These are phyloP conservation scores for Acanthamoeba lenticulata DNA, from an alignment of 208 protist species.

Conservation along the genomic window DNA sequence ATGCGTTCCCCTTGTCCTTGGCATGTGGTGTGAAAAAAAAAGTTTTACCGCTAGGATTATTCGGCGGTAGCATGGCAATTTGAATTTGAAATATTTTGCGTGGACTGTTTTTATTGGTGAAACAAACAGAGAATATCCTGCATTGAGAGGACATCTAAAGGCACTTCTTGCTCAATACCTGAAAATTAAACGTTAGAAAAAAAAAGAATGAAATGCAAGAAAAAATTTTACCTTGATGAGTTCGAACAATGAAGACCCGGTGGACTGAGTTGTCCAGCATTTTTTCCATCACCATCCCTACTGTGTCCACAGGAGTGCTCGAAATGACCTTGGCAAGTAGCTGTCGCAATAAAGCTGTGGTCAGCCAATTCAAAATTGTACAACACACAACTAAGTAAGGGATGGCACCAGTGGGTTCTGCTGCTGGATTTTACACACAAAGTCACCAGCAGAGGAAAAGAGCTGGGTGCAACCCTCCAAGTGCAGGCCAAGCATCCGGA, in stretches of 20 bases:
- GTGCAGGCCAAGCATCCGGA: background rate
- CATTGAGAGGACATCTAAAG: background rate
- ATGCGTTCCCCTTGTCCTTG: too few species aligned
- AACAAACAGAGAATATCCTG: background rate
- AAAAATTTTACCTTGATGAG: constrained; percentile 10
- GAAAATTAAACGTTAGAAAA: background rate
- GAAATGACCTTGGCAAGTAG: background rate
- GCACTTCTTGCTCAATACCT: background rate
- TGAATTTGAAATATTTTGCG: too few species aligned
- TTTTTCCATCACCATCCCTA: constrained; percentile 30
- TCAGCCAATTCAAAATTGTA: too few species aligned
- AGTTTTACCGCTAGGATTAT: too few species aligned
- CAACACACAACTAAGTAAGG: too few species aligned
- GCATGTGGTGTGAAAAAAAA: too few species aligned
- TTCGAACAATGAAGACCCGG: background rate
- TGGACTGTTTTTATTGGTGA: background rate
- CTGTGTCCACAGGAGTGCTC: background rate
- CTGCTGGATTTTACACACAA: background rate
- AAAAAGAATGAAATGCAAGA: too few species aligned
- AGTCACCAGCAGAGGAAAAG: background rate
- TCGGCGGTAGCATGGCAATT: too few species aligned
- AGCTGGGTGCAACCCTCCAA: background rate
- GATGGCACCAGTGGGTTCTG: background rate
- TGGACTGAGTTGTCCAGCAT: background rate
- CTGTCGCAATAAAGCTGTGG: background rate